A percentile compares a stretch with the other conserved stretches of the same genome.
Conservation (phyloP, 306 rosid genomes). For the Castanea mollissima region DNA sequence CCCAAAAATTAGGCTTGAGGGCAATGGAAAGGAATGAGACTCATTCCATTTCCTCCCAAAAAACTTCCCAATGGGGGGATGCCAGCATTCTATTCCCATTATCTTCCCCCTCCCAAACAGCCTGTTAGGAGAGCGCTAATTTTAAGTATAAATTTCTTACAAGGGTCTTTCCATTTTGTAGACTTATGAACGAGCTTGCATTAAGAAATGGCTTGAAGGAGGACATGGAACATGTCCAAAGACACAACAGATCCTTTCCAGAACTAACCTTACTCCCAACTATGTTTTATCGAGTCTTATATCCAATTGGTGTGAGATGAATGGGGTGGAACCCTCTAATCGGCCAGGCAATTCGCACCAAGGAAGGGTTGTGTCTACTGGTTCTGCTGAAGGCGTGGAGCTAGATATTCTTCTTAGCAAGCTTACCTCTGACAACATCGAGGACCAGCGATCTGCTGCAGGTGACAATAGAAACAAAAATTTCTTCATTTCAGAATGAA, state of each 20-base stretch:
- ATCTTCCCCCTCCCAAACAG: too few species aligned
- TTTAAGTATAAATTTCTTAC: neutral
- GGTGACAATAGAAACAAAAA: constrained; percentile 40
- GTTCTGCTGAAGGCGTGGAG: constrained; percentile 55
- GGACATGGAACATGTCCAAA: constrained; percentile 88
- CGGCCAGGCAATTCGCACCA: constrained; percentile 49
- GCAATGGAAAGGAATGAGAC: too few species aligned
- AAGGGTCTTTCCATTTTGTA: constrained; percentile 28
- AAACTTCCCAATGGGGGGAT: too few species aligned
- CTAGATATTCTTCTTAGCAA: constrained; percentile 55
- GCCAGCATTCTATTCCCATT: too few species aligned
- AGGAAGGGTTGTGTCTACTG: constrained; percentile 40
- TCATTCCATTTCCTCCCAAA: too few species aligned
- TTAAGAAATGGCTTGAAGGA: constrained; percentile 81
- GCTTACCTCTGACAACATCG: constrained; percentile 51
- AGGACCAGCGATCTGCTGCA: constrained; percentile 59
- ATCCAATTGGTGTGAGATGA: constrained; percentile 80
- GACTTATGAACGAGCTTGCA: constrained; percentile 90
- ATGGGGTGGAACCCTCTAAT: constrained; percentile 72
- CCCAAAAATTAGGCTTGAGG: too few species aligned
- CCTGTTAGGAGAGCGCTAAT: neutral
- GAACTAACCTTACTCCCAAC: constrained; percentile 65
- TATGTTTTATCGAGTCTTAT: constrained; percentile 74
- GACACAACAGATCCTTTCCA: constrained; percentile 68
- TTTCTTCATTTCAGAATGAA: neutral